Conservation (phyloP, 129 eudicot species). For the Flaveria trinervia region DNA sequence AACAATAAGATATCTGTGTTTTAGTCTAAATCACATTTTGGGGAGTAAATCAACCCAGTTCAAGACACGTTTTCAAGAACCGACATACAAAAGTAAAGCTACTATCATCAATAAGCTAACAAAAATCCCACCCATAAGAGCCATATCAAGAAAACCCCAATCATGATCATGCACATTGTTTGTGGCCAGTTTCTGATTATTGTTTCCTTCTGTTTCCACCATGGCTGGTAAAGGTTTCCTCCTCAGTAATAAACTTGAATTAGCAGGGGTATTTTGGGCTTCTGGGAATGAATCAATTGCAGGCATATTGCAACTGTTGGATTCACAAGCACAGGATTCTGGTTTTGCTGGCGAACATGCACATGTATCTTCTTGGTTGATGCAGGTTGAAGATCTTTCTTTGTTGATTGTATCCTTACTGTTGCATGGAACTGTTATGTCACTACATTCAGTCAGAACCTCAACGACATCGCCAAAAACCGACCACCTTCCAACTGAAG, state of each 20-base stretch:
- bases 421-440: constrained; percentile 8
- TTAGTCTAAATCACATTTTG: constrained; percentile 16
- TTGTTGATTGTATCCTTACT: constrained; percentile 20
- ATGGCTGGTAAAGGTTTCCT: constrained; percentile 30
- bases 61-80: constrained; percentile 29
- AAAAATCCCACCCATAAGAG: constrained; percentile 61
- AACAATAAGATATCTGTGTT: constrained; percentile 8
- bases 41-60: not conserved
- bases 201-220: constrained; percentile 35
- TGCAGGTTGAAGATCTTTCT: constrained; percentile 35
- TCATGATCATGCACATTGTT: constrained; percentile 5
- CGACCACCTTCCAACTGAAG: constrained; percentile 97
- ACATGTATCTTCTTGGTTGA: constrained; percentile 47
- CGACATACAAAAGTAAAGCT: constrained; percentile 39
- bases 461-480: constrained; percentile 87
- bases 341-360: constrained; percentile 56
- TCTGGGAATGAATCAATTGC: constrained; percentile 26
- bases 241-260: constrained; percentile 45
- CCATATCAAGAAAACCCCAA: constrained; percentile 63
- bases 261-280: constrained; percentile 23
- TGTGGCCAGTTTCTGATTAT: constrained; percentile 25
- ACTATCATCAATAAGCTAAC: constrained; percentile 61
- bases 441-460: constrained; percentile 38
- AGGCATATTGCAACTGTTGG: constrained; percentile 49
- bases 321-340: constrained; percentile 58